These are phyloP conservation scores for Przewalskia tangutica DNA, from an alignment of 257 asterid species.

Conservation along the genomic window DNA sequence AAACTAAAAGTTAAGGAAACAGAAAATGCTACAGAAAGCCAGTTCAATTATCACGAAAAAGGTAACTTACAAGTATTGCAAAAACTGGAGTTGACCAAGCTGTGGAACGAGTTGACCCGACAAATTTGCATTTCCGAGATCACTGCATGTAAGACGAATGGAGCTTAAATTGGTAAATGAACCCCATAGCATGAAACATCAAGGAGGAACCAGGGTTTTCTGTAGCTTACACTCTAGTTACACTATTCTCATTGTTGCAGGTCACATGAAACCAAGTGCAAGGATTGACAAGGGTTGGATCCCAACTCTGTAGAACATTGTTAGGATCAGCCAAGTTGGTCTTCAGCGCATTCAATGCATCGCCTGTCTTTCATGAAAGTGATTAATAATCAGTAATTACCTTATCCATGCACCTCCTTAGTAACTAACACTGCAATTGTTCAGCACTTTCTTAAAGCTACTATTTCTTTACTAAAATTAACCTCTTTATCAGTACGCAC, in stretches of 20 bases:
- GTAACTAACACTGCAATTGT: not conserved
- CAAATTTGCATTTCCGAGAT: slow-evolving; percentile 94
- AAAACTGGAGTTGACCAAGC: slow-evolving; percentile 66
- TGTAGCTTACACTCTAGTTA: slow-evolving; percentile 82
- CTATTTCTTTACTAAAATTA: not conserved
- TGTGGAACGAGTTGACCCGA: slow-evolving; percentile 79
- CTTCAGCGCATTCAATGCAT: slow-evolving; percentile 79
- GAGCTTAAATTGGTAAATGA: not conserved
- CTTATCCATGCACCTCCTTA: not conserved
- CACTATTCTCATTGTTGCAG: slow-evolving; percentile 71
- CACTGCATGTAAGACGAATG: slow-evolving; percentile 36
- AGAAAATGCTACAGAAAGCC: not conserved
- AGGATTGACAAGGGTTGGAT: slow-evolving; percentile 90
- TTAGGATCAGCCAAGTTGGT: slow-evolving; percentile 77
- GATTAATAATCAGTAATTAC: not conserved
- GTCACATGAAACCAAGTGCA: slow-evolving; percentile 98
- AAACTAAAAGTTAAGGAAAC: not conserved
- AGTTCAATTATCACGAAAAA: not conserved
- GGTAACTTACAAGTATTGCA: slow-evolving; percentile 84
- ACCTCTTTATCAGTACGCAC: not conserved
- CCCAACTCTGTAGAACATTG: slow-evolving; percentile 96
- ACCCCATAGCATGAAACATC: not conserved
- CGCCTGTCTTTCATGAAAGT: slow-evolving; percentile 48
- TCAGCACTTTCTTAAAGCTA: not conserved
- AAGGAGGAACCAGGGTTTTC: not conserved